Evolutionary conservation across 106 monocot species (phyloP), one percentile per base, ranked within the genome.

Genomic region (Dendrobium catenatum): DNA sequence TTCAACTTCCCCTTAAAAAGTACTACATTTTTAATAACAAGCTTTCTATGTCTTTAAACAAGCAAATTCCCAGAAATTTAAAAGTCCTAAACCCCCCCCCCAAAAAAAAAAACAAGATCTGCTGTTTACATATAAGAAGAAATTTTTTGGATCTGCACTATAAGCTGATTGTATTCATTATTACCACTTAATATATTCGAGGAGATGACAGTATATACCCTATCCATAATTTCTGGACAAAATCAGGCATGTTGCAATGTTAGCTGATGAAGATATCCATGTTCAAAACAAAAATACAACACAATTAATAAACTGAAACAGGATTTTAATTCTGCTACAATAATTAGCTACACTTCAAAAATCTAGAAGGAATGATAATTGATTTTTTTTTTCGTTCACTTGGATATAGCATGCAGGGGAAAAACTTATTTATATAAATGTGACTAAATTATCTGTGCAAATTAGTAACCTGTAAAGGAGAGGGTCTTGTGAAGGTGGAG

Each of bases 401-500:
- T 29, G 40, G 72, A 72, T 29, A 15, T 72, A 72, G 2, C 70
- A 70, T 33, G 70, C 72, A 72, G 29, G 37, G 40, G 51, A 13
- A 51, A 72, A 37, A 4, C 40, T 37, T 37, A 11, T 72, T 72
- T 33, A 72, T 1, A 44, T 20, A 75, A 20, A 43, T 75, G 74
- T 1, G 7, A 44, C 0, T 43, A 43, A 40, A 1, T 44, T 17
- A 13, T 4, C n/a, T 5, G 73, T 41, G 55, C 19, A 19, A 37
- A 73, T 31, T 22, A 47, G 75, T 16, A 80, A 89, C 89, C 81
- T 86, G 68, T 84, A 84, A 68, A 89, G 89, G 22, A 72, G 86
- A 76, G 75, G 68, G 59, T 89, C 89, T 80, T 86, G 82, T 47
- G 86, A 61, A 42, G 75, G 55, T 11, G 75, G 46, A 27, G 79